These are phyloP conservation scores for Microbotryomycetes sp. DNA, from an alignment of 1,284 basidiomycete species.

Conservation along the genomic window DNA sequence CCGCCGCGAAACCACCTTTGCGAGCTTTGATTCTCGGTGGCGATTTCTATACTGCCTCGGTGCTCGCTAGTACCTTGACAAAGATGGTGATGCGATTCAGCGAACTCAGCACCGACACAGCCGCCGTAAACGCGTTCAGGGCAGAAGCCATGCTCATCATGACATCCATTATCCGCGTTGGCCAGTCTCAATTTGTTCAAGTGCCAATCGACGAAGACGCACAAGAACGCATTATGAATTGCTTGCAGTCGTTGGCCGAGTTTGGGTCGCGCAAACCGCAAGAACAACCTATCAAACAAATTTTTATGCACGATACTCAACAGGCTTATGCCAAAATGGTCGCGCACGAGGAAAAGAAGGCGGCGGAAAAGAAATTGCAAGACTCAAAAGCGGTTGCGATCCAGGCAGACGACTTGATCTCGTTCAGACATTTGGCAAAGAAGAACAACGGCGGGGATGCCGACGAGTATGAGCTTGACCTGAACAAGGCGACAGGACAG, in stretches of 20 bases:
- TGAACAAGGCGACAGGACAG: conserved; percentile 82
- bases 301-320: conserved; percentile 91
- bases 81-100: conserved; percentile 83
- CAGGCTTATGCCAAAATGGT: conserved; percentile 93
- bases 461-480: conserved; percentile 79
- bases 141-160: conserved; percentile 99
- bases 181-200: conserved; percentile 89
- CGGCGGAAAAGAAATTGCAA: conserved; percentile 77
- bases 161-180: conserved; percentile 92
- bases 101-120: conserved; percentile 54
- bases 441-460: conserved; percentile 65
- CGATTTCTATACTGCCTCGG: conserved; percentile 93
- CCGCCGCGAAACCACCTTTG: conserved; percentile 82
- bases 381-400: conserved; percentile 64
- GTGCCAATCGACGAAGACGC: conserved; percentile 97
- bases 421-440: conserved; percentile 91
- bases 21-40: conserved; percentile 84
- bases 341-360: conserved; percentile 80
- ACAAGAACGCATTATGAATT: conserved; percentile 91
- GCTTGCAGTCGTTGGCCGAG: conserved; percentile 77
- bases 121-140: conserved; percentile 62
- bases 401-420: conserved; percentile 87
- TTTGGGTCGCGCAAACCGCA: conserved; percentile 10
- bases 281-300: conserved; percentile 57
- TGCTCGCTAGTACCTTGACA: conserved; percentile 78